These are phyloP conservation scores for Exophiala spinifera DNA, from an alignment of 2,329 filamentous ascomycete species.

Conservation along the genomic window DNA sequence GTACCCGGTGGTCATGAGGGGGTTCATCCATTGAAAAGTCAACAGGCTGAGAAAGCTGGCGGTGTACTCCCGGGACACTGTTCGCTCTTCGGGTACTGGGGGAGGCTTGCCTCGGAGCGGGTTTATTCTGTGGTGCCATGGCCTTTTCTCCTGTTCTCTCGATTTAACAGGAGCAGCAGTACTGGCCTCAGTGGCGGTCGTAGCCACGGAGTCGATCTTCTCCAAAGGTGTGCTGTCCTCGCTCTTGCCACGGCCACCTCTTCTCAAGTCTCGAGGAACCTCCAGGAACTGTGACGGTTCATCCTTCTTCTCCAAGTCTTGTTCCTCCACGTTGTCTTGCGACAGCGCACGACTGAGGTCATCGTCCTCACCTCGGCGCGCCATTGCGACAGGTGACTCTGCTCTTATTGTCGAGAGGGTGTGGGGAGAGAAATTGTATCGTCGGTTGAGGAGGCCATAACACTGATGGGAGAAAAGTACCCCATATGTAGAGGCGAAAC, in stretches of 20 bases:
- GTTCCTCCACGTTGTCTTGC: constrained; percentile 31
- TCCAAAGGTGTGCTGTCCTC: constrained; percentile 35
- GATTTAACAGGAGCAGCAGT: constrained; percentile 20
- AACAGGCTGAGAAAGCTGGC: constrained; percentile 72
- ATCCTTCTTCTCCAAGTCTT: constrained; percentile 24
- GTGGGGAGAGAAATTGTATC: neutral
- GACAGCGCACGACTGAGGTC: constrained; percentile 22
- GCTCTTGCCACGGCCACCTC: constrained; percentile 17
- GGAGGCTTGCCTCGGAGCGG: constrained; percentile 49
- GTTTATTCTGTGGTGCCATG: constrained; percentile 44
- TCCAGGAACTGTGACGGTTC: constrained; percentile 23
- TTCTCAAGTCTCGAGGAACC: constrained; percentile 17
- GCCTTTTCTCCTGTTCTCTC: constrained; percentile 19
- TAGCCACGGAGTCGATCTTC: constrained; percentile 39
- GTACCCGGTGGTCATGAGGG: constrained; percentile 84
- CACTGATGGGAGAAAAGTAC: constrained; percentile 8
- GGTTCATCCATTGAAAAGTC: constrained; percentile 86
- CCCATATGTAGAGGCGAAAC: constrained; percentile 7
- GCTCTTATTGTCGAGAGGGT: constrained; percentile 4
- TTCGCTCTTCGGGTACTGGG: constrained; percentile 54
- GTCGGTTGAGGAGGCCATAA: constrained; percentile 10
- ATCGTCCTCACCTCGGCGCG: constrained; percentile 22
- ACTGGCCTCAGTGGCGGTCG: constrained; percentile 40
- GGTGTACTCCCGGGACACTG: constrained; percentile 64
- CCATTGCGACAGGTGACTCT: constrained; percentile 7